Percentiles rank a stretch among this genome's conserved stretches.
phyloP scores from a whole-genome alignment of 2,329 filamentous ascomycete genomes.

The Fusarium liriodendri region DNA sequence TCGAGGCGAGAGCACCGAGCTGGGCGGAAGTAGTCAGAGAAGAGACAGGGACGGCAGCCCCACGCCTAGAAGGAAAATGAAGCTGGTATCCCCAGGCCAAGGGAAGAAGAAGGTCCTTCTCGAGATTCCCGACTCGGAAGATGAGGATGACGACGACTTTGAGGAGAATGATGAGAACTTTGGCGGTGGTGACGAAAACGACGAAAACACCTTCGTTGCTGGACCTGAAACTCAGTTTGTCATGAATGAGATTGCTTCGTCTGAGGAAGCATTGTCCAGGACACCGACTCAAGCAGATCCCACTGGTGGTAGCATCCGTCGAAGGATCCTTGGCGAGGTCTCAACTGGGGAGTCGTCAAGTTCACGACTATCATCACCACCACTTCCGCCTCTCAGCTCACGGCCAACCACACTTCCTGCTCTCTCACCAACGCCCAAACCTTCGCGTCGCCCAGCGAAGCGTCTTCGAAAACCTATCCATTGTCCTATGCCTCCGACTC shows the following conservation, averaged over 20 bases:
- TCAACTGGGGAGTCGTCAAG: conserved; percentile 26
- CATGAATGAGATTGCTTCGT: conserved; percentile 48
- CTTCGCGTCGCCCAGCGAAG: conserved; percentile 20
- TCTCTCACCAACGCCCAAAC: conserved; percentile 24
- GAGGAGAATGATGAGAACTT: conserved; percentile 18
- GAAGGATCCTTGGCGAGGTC: conserved; percentile 2
- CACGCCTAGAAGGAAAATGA: conserved; percentile 33
- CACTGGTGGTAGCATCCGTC: not conserved
- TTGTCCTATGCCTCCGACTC: conserved; percentile 35
- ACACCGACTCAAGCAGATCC: conserved; percentile 10
- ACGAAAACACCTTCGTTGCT: conserved; percentile 37
- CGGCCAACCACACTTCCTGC: conserved; percentile 31
- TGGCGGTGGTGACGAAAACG: conserved; percentile 17
- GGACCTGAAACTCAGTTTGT: conserved; percentile 51
- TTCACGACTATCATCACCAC: conserved; percentile 23
- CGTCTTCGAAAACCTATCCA: conserved; percentile 45
- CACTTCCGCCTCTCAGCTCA: conserved; percentile 18
- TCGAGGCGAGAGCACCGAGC: conserved; percentile 34
- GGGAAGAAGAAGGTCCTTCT: conserved; percentile 31
- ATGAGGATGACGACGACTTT: conserved; percentile 50
- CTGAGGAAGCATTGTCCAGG: conserved; percentile 33
- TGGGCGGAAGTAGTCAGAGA: conserved; percentile 29
- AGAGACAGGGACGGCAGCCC: conserved; percentile 21
- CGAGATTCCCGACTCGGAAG: conserved; percentile 65
- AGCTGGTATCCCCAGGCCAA: conserved; percentile 29